phyloP scores from a whole-genome alignment of 164 flowering plant genomes.

The Paratinospora sagittata region DNA sequence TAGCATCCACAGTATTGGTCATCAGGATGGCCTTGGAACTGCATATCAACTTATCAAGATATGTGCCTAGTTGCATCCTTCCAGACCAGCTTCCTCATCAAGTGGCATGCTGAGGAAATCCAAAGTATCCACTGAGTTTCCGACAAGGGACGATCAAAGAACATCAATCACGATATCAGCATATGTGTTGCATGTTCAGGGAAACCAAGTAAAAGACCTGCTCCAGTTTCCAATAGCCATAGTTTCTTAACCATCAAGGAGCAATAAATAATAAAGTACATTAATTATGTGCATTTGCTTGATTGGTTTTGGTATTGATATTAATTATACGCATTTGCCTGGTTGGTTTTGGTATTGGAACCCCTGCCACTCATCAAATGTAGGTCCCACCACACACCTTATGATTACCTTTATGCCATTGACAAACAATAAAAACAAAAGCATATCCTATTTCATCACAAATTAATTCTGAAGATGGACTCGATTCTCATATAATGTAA shows the following conservation, averaged over 20 bases:
- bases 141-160: not conserved
- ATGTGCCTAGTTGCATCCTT: not conserved
- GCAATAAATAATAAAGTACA: not conserved
- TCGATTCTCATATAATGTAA: not conserved
- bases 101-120: not conserved
- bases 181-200: not conserved
- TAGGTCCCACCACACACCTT: not conserved
- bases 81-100: not conserved
- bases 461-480: not conserved
- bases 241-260: not conserved
- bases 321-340: too few relatives aligned
- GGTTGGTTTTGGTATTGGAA: not conserved
- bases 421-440: not conserved
- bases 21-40: not conserved
- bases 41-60: not conserved
- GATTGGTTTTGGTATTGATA: too few relatives aligned
- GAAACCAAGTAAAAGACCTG: not conserved
- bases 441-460: not conserved
- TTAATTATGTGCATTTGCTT: too few relatives aligned
- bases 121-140: not conserved
- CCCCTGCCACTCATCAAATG: not conserved
- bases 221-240: not conserved
- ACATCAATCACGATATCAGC: not conserved
- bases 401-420: conserved; percentile 8
- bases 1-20: not conserved